These are phyloP conservation scores for Avena insularis DNA, from an alignment of 176 grass and related monocot species.

Conservation along the genomic window DNA sequence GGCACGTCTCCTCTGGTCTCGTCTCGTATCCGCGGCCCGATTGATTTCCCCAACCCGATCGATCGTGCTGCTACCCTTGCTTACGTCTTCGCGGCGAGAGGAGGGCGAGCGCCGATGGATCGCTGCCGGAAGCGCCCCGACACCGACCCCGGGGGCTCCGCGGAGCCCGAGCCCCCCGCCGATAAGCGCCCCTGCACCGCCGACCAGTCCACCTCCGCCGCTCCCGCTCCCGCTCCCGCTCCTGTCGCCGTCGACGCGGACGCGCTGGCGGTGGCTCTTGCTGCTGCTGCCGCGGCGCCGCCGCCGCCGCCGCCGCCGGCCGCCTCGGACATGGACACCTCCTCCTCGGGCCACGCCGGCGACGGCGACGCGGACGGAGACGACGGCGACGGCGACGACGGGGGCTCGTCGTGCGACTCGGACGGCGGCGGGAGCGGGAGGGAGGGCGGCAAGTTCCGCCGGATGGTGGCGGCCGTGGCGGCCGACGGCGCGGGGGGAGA, in stretches of 20 bases:
- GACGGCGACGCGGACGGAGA: slow-evolving; percentile 32
- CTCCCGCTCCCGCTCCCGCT: neutral
- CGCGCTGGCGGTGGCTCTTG: neutral
- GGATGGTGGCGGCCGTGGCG: slow-evolving; percentile 64
- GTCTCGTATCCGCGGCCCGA: slow-evolving; percentile 29
- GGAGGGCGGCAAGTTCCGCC: slow-evolving; percentile 52
- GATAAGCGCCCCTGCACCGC: slow-evolving; percentile 94
- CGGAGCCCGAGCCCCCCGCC: slow-evolving; percentile 55
- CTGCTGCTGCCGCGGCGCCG: neutral
- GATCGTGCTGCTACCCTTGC: slow-evolving; percentile 35
- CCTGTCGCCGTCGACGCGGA: neutral
- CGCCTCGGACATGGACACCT: slow-evolving; percentile 69
- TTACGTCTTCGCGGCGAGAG: slow-evolving; percentile 17
- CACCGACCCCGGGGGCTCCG: slow-evolving; percentile 54
- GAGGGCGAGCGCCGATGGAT: slow-evolving; percentile 59
- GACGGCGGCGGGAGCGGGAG: slow-evolving; percentile 49
- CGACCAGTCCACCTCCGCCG: slow-evolving; percentile 46
- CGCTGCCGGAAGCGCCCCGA: slow-evolving; percentile 89
- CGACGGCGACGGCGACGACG: slow-evolving; percentile 33
- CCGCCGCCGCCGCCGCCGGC: neutral
- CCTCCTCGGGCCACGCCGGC: slow-evolving; percentile 56
- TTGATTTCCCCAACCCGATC: slow-evolving; percentile 11
- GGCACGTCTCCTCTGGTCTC: slow-evolving; percentile 26
- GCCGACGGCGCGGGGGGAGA: slow-evolving; percentile 50
- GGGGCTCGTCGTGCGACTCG: slow-evolving; percentile 67